phyloP scores from a whole-genome alignment of 139 green algal genomes.

The Chlorella sp. region DNA sequence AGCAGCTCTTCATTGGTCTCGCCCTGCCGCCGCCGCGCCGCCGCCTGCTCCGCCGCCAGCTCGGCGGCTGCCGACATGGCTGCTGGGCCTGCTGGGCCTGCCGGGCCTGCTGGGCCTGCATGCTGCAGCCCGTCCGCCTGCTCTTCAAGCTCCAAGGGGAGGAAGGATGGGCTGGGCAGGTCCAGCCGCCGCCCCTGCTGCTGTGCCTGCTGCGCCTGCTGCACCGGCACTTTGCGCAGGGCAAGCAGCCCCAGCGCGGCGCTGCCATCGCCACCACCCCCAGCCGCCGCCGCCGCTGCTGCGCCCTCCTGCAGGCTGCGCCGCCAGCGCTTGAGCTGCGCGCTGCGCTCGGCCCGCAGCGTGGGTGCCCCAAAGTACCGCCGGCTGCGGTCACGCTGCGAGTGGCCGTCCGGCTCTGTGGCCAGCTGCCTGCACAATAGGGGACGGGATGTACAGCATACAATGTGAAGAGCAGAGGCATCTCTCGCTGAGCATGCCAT shows the following conservation, averaged over 20 bases:
- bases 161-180: slow-evolving; percentile 13
- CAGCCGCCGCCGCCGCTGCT: neutral
- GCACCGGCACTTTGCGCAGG: neutral
- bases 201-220: too few relatives aligned
- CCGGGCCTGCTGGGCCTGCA: neutral
- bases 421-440: slow-evolving; percentile 5
- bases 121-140: neutral
- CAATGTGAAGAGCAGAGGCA: too few relatives aligned
- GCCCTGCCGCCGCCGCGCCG: slow-evolving; percentile 28
- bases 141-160: neutral
- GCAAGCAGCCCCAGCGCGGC: neutral
- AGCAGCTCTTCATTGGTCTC: slow-evolving; percentile 71
- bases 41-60: slow-evolving; percentile 20
- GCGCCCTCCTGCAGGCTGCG: neutral
- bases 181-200: neutral
- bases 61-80: neutral
- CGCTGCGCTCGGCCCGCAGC: slow-evolving; percentile 4
- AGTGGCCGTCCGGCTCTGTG: slow-evolving; percentile 31
- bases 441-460: too few relatives aligned
- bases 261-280: neutral
- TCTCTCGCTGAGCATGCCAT: too few relatives aligned
- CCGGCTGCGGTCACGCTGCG: neutral
- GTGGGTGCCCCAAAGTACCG: slow-evolving; percentile 16
- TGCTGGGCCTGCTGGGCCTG: neutral
- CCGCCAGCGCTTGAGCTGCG: slow-evolving; percentile 24